Percentiles rank a stretch among this genome's conserved stretches.
Conservation (phyloP, 257 asterid species). For the Plantago major region DNA sequence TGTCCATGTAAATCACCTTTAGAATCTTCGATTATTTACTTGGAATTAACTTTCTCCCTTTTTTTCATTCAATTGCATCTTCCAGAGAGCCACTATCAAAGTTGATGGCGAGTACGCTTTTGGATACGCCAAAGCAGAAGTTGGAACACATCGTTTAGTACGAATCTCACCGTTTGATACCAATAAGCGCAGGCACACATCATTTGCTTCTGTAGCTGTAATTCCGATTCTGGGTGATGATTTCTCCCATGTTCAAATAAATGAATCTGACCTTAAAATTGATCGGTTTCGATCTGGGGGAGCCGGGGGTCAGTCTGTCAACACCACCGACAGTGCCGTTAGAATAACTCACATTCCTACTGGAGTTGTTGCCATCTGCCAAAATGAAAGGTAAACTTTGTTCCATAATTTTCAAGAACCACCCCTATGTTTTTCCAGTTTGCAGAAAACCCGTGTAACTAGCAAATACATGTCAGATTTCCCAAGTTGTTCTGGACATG, state of each 20-base stretch:
- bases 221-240: conserved; percentile 86
- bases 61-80: conserved; percentile 10
- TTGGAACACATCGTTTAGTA: conserved; percentile 94
- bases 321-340: conserved; percentile 93
- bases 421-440: not conserved
- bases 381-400: conserved; percentile 72
- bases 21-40: not conserved
- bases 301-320: conserved; percentile 85
- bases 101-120: conserved; percentile 85
- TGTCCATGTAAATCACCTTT: not conserved
- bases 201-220: conserved; percentile 93
- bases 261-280: conserved; percentile 78
- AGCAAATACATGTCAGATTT: not conserved
- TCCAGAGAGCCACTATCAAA: conserved; percentile 86
- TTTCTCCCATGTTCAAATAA: conserved; percentile 63
- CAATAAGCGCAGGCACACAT: conserved; percentile 87
- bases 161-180: conserved; percentile 92
- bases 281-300: conserved; percentile 87
- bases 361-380: conserved; percentile 81
- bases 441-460: not conserved
- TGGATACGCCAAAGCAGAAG: conserved; percentile 96
- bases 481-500: not conserved
- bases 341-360: conserved; percentile 94
- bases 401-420: not conserved
- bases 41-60: not conserved